Evolutionary conservation across 805 yeast genomes (phyloP), one percentile per base, ranked within the genome.

Genomic region (Hanseniaspora lindneri): DNA sequence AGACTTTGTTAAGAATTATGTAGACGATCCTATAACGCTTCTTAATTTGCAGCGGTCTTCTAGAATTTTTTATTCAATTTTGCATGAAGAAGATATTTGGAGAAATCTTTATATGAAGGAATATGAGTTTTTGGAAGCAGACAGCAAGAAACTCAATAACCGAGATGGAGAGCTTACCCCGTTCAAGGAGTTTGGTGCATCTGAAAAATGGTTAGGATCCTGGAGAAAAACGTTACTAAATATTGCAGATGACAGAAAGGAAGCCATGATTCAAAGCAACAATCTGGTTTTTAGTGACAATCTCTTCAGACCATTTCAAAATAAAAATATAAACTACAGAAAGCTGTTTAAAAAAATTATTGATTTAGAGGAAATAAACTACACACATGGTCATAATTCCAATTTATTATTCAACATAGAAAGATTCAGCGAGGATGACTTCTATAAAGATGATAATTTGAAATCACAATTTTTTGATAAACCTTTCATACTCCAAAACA

Each of bases 81-180:
- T 77, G 11, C 78, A 76, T 58, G 81, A 77, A 57, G 95, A 86
- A 54, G 95, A 86, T 44, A 55, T 82, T 21, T 87, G 96, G 96
- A 81, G 80, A 56, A 72, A 69, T 49, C 50, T 79, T 40, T 77
- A 79, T 57, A 64, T 72, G 30, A 61, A 52, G 16, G 58, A 57
- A 32, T 57, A 54, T 28, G 41, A 47, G 17, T 41, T 47, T 17
- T 42, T 57, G 25, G 58, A 56, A 50, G 55, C 14, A 50, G 54
- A 23, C 52, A 55, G 3, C n/a, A 53, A 17, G 19, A 44, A 29
- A 55, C 53, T 36, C 51, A 17, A 28, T 3, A 8, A 20, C 5
- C 14, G 14, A 10, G 34, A 27, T 25, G 28, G 55, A 41, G 36
- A 60, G 37, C 54, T 57, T 6, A 54, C 54, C 10, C 64, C 68